phyloP scores from a whole-genome alignment of 805 yeast genomes.

The Saturnispora sanitii region DNA sequence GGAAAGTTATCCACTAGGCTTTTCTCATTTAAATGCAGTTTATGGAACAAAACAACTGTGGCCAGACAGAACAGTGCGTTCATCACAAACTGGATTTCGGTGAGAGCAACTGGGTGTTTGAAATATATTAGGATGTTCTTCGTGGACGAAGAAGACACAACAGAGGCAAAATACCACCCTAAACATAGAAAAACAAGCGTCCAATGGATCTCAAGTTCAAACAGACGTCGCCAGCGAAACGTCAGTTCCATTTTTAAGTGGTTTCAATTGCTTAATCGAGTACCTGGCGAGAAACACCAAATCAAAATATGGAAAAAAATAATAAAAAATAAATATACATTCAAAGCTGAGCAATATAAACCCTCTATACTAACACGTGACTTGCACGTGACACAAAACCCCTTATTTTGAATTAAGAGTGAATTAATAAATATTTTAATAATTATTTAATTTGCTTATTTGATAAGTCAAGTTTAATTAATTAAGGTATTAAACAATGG shows the following conservation, averaged over 20 bases:
- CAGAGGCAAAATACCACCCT: conserved; percentile 73
- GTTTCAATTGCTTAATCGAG: no score
- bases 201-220: conserved; percentile 16
- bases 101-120: conserved; percentile 77
- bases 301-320: no score
- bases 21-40: conserved; percentile 2
- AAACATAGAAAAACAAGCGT: conserved; percentile 41
- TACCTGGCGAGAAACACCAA: no score
- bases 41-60: conserved; percentile 19
- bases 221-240: conserved; percentile 2
- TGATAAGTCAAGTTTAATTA: not conserved
- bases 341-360: not conserved
- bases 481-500: no score
- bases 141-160: conserved; percentile 72
- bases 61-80: conserved; percentile 53
- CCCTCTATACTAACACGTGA: not conserved
- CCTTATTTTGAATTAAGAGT: not conserved
- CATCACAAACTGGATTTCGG: conserved; percentile 76
- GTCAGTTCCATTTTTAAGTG: no score
- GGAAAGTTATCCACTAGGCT: conserved; percentile 31
- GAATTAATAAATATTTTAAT: not conserved
- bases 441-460: not conserved
- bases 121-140: conserved; percentile 64
- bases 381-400: not conserved
- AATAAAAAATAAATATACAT: not conserved